A percentile compares a stretch with the other conserved stretches of the same genome.
Evolutionary conservation across 139 green algal genomes (phyloP).

Genomic region (Chlorella sp.): DNA sequence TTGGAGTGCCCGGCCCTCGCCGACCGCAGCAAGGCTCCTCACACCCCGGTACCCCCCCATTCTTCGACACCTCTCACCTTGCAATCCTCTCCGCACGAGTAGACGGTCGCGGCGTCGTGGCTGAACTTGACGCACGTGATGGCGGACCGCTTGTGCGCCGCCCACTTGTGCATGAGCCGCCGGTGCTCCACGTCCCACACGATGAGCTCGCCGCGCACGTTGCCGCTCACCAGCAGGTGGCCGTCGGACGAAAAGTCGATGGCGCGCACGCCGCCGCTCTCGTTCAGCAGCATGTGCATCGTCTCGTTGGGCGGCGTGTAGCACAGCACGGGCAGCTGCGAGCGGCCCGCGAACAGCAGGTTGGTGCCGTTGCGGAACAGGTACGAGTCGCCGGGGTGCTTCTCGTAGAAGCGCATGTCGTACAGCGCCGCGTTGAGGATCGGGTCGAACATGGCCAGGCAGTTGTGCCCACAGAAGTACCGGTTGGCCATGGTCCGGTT

Average conservation of each 20-base stretch:
- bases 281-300: slow-evolving; percentile 24
- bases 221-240: slow-evolving; percentile 31
- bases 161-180: slow-evolving; percentile 25
- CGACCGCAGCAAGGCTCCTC: too few species aligned
- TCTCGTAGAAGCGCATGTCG: slow-evolving; percentile 31
- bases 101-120: slow-evolving; percentile 23
- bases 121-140: slow-evolving; percentile 40
- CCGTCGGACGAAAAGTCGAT: slow-evolving; percentile 34
- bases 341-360: neutral
- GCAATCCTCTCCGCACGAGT: slow-evolving; percentile 35
- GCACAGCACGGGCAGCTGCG: slow-evolving; percentile 10
- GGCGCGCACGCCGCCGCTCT: slow-evolving; percentile 14
- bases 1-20: too few species aligned
- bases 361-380: slow-evolving; percentile 18
- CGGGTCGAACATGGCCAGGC: slow-evolving; percentile 25
- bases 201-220: slow-evolving; percentile 27
- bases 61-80: too few species aligned
- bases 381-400: slow-evolving; percentile 29
- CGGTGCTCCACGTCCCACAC: slow-evolving; percentile 32
- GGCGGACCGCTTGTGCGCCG: slow-evolving; percentile 34
- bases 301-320: slow-evolving; percentile 25
- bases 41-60: too few species aligned
- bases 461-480: slow-evolving; percentile 14
- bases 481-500: slow-evolving; percentile 7
- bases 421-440: slow-evolving; percentile 25